Evolutionary conservation across 2,329 filamentous ascomycete genomes (phyloP).

Genomic region (Cercospora nicotianae): DNA sequence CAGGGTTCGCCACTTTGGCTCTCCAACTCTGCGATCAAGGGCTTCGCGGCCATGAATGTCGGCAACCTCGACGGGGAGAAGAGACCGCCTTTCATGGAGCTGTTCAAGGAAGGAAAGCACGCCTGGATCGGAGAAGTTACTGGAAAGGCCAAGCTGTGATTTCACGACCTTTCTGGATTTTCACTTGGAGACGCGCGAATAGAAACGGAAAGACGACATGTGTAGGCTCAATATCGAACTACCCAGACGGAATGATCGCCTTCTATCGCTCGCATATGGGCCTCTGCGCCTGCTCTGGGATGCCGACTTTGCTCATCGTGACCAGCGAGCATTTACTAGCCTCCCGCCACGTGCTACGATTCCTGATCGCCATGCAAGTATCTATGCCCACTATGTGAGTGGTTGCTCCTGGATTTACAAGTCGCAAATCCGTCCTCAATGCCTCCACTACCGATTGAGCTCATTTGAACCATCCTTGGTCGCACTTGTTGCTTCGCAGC

Average conservation of each 20-base stretch:
- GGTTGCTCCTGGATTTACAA: too few species aligned
- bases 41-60: conserved; percentile 23
- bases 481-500: too few species aligned
- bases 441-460: too few species aligned
- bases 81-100: conserved; percentile 23
- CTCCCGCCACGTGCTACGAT: too few species aligned
- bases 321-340: too few species aligned
- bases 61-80: conserved; percentile 24
- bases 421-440: too few species aligned
- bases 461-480: too few species aligned
- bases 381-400: too few species aligned
- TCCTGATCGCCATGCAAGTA: too few species aligned
- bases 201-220: too few species aligned
- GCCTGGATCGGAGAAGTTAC: conserved; percentile 23
- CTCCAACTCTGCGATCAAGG: conserved; percentile 25
- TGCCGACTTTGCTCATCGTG: too few species aligned
- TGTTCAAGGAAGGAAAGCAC: conserved; percentile 22
- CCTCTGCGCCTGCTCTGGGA: too few species aligned
- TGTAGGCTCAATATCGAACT: not conserved
- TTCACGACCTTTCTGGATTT: not conserved
- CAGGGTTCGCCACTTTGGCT: conserved; percentile 30
- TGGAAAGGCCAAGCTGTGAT: conserved; percentile 24
- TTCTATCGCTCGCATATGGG: not conserved
- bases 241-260: not conserved
- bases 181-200: not conserved